phyloP scores from a whole-genome alignment of 306 rosid species.

The Rosa multiflora region DNA sequence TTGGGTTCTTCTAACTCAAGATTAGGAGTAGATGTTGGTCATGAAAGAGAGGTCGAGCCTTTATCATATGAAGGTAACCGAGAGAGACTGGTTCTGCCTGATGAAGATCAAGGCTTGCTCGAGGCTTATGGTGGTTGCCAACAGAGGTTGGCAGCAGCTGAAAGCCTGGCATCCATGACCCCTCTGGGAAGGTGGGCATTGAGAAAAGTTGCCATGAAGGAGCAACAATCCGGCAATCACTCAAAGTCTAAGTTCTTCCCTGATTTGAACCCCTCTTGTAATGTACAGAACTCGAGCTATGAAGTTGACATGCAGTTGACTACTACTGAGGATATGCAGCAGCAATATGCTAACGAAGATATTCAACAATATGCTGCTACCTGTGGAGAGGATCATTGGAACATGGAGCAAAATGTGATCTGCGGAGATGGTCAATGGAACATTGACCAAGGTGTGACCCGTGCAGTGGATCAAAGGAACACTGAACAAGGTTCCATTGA shows the following conservation, averaged over 20 bases:
- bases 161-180: background rate
- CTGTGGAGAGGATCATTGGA: background rate
- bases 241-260: background rate
- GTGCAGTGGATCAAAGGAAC: background rate
- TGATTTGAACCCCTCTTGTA: background rate
- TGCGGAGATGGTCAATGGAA: background rate
- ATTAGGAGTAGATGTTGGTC: constrained; percentile 18
- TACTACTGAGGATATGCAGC: background rate
- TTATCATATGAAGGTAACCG: constrained; percentile 2
- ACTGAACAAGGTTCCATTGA: background rate
- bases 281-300: background rate
- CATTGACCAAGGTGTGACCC: background rate
- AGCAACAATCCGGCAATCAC: background rate
- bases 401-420: background rate
- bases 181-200: constrained; percentile 11
- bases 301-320: background rate
- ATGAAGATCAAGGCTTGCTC: constrained; percentile 17
- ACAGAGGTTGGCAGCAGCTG: background rate
- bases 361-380: background rate
- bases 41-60: constrained; percentile 12
- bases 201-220: constrained; percentile 2
- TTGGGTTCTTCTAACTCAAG: constrained; percentile 15
- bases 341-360: background rate
- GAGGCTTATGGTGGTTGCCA: constrained; percentile 8
- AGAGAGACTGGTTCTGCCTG: constrained; percentile 8